Base-by-base conservation (phyloP, 2,329 filamentous ascomycete genomes). In the Aspergillus floridensis region DNA sequence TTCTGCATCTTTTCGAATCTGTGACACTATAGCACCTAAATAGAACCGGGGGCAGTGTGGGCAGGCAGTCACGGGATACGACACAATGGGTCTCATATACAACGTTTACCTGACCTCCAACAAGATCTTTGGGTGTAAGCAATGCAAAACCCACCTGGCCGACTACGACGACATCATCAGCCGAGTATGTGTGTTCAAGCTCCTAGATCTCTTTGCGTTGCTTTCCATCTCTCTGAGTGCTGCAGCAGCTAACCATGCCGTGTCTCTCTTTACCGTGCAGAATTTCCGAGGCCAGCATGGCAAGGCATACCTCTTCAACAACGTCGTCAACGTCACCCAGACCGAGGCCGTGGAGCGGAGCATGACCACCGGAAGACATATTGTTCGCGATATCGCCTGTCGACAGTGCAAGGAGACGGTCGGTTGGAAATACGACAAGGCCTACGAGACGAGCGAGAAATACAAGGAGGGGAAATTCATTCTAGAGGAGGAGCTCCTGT, bases 391-490 rank as follows among this genome's bases (percentile, higher is more conserved):
- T 75, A 97, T 99, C 70, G 82, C 82, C 59, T 99, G 95, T 80
- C 85, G 89, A 59, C 91, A 96, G 77, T 99, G 95, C 84, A 90
- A 89, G 73, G 90, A 93, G 76, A 90, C 89, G 31, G 95, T 99
- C 56, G 95, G 95, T 38, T 99, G 95, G 95, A 98, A 96, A 77
- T 99, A 99, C 75, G 95, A 99, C 78, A 96, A 96, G 80, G 95
- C 95, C 1, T 98, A 90, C 75, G 95, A 99, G 80, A 77, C 81
- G 35, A 88, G 84, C 65, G 93, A 99, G 84, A 96, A 96, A 79
- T 99, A 99, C 80, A 99, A 99, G 81, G 95, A 99, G 82, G 93
- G 92, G 58, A 99, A 98, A 80, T 98, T 90, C 75, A 99, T 99
- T 61, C 83, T 99, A 59, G 93, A 98, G 81, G 91, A 90, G 32